Percentiles rank a stretch among this genome's conserved stretches.
Evolutionary conservation across 192 early-diverging fungal genomes (phyloP).

Genomic region (Backusella psychrophila): DNA sequence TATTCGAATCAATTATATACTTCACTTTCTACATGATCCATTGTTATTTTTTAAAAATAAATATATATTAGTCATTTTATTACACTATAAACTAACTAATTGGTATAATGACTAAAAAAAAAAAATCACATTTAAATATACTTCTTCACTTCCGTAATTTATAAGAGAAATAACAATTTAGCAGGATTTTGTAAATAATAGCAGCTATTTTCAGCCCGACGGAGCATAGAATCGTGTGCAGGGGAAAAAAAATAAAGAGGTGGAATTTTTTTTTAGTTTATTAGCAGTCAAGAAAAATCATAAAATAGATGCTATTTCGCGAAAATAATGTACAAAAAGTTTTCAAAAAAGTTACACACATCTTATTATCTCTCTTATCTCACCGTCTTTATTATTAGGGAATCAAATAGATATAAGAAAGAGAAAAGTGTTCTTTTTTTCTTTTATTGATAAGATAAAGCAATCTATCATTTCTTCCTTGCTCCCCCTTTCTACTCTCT

Average conservation of each 20-base stretch:
- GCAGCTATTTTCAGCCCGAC: not conserved
- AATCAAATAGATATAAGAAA: not conserved
- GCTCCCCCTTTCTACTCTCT: not conserved
- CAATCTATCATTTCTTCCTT: not conserved
- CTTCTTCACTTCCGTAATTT: not conserved
- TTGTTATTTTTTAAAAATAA: too few species aligned
- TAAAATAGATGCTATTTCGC: not conserved
- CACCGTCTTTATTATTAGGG: not conserved
- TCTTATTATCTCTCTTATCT: constrained; percentile 1
- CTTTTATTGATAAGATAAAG: not conserved
- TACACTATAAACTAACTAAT: not conserved
- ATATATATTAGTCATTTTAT: not conserved
- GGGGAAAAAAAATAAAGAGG: not conserved
- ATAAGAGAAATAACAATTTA: not conserved
- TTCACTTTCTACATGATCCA: too few species aligned
- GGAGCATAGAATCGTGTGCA: not conserved
- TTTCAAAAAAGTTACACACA: not conserved
- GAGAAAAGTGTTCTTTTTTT: not conserved
- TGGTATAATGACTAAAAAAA: not conserved
- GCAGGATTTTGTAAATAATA: not conserved
- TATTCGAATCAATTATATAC: too few species aligned
- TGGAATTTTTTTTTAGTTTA: not conserved
- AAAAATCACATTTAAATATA: not conserved
- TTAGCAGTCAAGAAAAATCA: not conserved
- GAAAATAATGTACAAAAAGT: not conserved